Percentiles rank a stretch among this genome's conserved stretches.
Evolutionary conservation across 768 basidiomycete species (phyloP).

Genomic region (Collybia sordida): DNA sequence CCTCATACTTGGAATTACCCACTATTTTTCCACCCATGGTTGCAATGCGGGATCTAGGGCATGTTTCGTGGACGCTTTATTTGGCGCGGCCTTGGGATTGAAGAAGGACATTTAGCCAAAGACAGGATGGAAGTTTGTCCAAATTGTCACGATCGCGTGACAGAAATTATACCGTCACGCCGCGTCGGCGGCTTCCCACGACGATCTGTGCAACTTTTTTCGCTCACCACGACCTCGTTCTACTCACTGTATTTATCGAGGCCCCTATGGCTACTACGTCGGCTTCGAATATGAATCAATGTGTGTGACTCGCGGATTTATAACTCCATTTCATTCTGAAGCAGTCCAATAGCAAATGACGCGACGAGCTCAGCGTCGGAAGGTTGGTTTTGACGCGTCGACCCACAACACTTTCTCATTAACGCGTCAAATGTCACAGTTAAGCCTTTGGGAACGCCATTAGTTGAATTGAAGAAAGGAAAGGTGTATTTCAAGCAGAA

Average conservation of each 20-base stretch:
- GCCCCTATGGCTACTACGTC: constrained; percentile 35
- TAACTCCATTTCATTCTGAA: not conserved
- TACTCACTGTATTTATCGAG: constrained; percentile 10
- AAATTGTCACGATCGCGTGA: constrained; percentile 49
- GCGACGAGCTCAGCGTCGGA: constrained; percentile 6
- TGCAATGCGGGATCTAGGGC: constrained; percentile 59
- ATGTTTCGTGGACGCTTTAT: constrained; percentile 42
- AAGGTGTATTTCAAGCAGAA: constrained; percentile 80
- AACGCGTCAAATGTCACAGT: constrained; percentile 32
- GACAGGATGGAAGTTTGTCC: not conserved
- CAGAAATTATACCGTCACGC: constrained; percentile 34
- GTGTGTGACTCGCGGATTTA: constrained; percentile 19
- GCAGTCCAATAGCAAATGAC: not conserved
- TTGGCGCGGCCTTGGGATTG: constrained; percentile 40
- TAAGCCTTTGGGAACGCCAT: constrained; percentile 36
- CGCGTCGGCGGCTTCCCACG: constrained; percentile 36
- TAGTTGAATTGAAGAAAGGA: constrained; percentile 74
- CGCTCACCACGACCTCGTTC: constrained; percentile 18
- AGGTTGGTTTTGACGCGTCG: constrained; percentile 32
- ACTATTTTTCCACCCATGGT: constrained; percentile 99
- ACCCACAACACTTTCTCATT: constrained; percentile 4
- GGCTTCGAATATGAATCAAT: constrained; percentile 30
- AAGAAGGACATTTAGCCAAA: constrained; percentile 69
- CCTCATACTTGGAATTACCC: constrained; percentile 19
- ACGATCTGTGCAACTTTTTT: constrained; percentile 19